Percentiles rank a stretch among this genome's conserved stretches.
These are phyloP conservation scores for Abortiporus biennis DNA, from an alignment of 1,284 basidiomycete genomes.

Conservation along the genomic window DNA sequence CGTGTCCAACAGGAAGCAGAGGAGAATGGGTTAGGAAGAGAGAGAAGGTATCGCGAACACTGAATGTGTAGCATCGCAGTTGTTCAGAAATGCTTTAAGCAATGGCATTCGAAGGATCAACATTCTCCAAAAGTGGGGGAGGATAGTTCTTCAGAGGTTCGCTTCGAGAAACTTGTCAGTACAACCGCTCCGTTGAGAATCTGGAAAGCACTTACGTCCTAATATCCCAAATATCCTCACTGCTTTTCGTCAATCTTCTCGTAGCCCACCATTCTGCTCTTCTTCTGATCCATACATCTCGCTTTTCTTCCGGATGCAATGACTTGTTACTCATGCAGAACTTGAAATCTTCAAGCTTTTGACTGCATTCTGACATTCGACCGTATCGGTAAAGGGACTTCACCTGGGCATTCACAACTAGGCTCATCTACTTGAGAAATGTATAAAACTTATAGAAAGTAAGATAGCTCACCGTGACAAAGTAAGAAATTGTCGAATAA, in stretches of 20 bases:
- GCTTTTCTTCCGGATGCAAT: slow-evolving; percentile 69
- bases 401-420: slow-evolving; percentile 79
- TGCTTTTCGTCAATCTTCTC: slow-evolving; percentile 68
- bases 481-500: slow-evolving; percentile 76
- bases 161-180: slow-evolving; percentile 12
- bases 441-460: background rate
- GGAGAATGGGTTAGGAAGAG: no score
- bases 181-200: background rate
- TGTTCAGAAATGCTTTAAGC: no score
- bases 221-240: slow-evolving; percentile 92
- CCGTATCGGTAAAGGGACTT: slow-evolving; percentile 88
- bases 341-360: slow-evolving; percentile 91
- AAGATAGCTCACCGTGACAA: slow-evolving; percentile 56
- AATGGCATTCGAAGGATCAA: background rate
- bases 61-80: no score
- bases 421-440: no score
- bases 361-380: slow-evolving; percentile 67
- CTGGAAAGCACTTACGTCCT: slow-evolving; percentile 54
- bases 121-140: slow-evolving; percentile 10
- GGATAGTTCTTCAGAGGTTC: slow-evolving; percentile 25
- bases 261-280: slow-evolving; percentile 91
- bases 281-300: slow-evolving; percentile 79
- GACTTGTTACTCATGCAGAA: slow-evolving; percentile 87
- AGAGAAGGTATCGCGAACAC: no score
- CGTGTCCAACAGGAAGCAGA: no score